Evolutionary conservation across 2,329 filamentous ascomycete species (phyloP), one percentile per base, ranked within the genome.

Genomic region (Helotiales sp.): DNA sequence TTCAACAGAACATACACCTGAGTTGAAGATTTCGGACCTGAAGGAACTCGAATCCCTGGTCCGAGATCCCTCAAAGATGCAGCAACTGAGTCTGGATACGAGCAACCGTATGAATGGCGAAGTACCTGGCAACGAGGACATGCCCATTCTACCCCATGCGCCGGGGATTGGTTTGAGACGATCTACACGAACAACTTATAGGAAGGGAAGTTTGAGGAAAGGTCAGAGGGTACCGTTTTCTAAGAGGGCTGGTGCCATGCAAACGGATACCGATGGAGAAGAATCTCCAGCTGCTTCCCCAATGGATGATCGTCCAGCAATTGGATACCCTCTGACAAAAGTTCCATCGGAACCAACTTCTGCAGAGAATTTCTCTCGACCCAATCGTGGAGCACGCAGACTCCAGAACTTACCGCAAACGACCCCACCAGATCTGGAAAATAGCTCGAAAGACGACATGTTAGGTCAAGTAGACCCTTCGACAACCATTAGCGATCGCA

Each of bases 111-210:
- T 63, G 12, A 70, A 70, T 19, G 70, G 66, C 12, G 76, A 79
- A 47, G 71, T 71, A 10, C 44, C 54, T 17, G 40, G 66, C 68
- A 66, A 74, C 22, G 90, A 91, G 38, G 93, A 98, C 70, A 87
- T 89, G 77, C 92, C 93, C 6, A 96, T 98, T 62, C 77, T 98
- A 40, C 90, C 92, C 1, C 83, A 88, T 57, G 86, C 82, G 55
- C 86, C 86, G 1, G 91, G 91, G 3, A 86, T 88, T 72, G 90
- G 91, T 30, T 77, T 99, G 49, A 88, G 95, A 66, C 85, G 95
- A 61, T 97, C 95, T 12, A 99, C 92, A 19, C 84, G 91, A 54
- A 99, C 95, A 5, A 93, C 90, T 25, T 98, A 98, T 72, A 81
- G 93, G 67, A 91, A 86, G 67, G 93, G 93, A 31, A 97, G 93